Percentiles rank a stretch among this genome's conserved stretches.
Evolutionary conservation across 345 rosid genomes (phyloP).

Genomic region (Heritiera fomes): DNA sequence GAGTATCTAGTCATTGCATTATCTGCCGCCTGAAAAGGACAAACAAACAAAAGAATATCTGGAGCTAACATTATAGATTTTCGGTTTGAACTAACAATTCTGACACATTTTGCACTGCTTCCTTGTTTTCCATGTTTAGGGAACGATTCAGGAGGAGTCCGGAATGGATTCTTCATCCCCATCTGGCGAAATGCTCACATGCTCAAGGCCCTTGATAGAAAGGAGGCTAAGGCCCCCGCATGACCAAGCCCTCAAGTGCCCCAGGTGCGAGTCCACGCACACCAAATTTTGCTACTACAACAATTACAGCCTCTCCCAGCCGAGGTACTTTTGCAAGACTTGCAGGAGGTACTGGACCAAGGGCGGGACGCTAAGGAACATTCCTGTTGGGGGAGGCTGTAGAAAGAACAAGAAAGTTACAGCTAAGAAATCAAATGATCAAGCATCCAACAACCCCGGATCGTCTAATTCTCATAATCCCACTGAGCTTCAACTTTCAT

Average conservation of each 20-base stretch:
- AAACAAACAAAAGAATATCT: slow-evolving; percentile 1
- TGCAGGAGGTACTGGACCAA: slow-evolving; percentile 99
- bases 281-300: slow-evolving; percentile 98
- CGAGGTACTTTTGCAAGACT: slow-evolving; percentile 96
- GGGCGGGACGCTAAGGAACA: slow-evolving; percentile 92
- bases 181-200: slow-evolving; percentile 78
- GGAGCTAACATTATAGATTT: slow-evolving; percentile 9
- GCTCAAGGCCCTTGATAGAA: slow-evolving; percentile 90
- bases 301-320: slow-evolving; percentile 97
- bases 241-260: slow-evolving; percentile 90
- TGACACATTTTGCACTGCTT: slow-evolving; percentile 18
- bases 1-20: slow-evolving; percentile 11
- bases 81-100: neutral
- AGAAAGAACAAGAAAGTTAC: slow-evolving; percentile 81
- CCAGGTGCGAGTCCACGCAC: slow-evolving; percentile 89
- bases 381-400: slow-evolving; percentile 97
- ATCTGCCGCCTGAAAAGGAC: slow-evolving; percentile 5
- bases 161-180: slow-evolving; percentile 76
- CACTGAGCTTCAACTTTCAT: slow-evolving; percentile 62
- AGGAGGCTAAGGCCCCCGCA: slow-evolving; percentile 89
- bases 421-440: slow-evolving; percentile 45
- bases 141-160: slow-evolving; percentile 55
- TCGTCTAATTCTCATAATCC: slow-evolving; percentile 27
- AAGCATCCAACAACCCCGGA: slow-evolving; percentile 37
- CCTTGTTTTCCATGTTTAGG: slow-evolving; percentile 32